Evolutionary conservation across 176 grass and related monocot species (phyloP).

Genomic region (Avena sativa): DNA sequence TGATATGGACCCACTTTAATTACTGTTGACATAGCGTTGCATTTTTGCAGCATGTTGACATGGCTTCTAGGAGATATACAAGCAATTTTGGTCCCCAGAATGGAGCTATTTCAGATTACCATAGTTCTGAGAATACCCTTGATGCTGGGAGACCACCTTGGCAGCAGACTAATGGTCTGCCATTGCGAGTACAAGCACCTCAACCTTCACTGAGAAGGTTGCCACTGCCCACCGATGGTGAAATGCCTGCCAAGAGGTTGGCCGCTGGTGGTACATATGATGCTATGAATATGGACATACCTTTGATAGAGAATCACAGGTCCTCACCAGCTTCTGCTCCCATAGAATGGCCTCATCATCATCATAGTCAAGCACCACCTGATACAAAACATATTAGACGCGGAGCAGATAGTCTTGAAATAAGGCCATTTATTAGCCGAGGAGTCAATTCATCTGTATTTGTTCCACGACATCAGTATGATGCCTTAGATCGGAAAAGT

Average conservation of each 20-base stretch:
- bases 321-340: conserved; percentile 45
- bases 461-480: conserved; percentile 59
- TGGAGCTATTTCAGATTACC: conserved; percentile 50
- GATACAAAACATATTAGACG: conserved; percentile 61
- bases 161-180: conserved; percentile 64
- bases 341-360: conserved; percentile 51
- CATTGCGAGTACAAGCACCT: conserved; percentile 52
- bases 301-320: conserved; percentile 50
- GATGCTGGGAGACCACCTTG: conserved; percentile 48
- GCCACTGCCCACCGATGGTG: conserved; percentile 54
- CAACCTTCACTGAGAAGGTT: conserved; percentile 54
- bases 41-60: conserved; percentile 62
- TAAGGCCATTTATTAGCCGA: conserved; percentile 52
- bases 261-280: conserved; percentile 50
- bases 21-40: conserved; percentile 15
- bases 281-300: conserved; percentile 52
- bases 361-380: conserved; percentile 48
- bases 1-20: conserved; percentile 16
- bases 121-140: conserved; percentile 47
- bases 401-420: conserved; percentile 55
- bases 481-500: conserved; percentile 51
- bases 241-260: conserved; percentile 56
- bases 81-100: conserved; percentile 54
- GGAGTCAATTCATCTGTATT: conserved; percentile 65
- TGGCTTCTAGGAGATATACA: conserved; percentile 53